phyloP scores from a whole-genome alignment of 495 filamentous ascomycete species.

The Chaetomium tenue region DNA sequence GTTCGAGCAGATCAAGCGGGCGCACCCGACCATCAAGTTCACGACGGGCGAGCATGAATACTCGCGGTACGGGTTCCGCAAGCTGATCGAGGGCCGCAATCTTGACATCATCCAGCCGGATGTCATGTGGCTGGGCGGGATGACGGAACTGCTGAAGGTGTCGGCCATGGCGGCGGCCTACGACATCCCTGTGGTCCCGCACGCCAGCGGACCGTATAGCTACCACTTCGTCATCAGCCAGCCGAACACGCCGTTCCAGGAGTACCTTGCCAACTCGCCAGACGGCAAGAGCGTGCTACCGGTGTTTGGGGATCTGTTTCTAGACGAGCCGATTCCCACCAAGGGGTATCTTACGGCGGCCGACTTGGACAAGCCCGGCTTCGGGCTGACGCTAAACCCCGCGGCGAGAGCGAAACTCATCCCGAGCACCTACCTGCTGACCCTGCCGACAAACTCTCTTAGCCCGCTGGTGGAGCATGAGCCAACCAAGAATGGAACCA shows the following conservation, averaged over 20 bases:
- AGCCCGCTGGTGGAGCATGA: conserved; percentile 37
- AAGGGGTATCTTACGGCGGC: conserved; percentile 76
- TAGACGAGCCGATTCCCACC: conserved; percentile 84
- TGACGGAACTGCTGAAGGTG: conserved; percentile 89
- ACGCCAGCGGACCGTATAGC: conserved; percentile 87
- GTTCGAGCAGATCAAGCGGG: conserved; percentile 81
- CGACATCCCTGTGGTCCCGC: conserved; percentile 90
- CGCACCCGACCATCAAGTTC: conserved; percentile 87
- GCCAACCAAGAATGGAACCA: conserved; percentile 2
- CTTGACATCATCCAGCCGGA: conserved; percentile 92
- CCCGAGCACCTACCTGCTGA: conserved; percentile 67
- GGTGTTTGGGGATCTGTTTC: conserved; percentile 86
- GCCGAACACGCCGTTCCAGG: conserved; percentile 87
- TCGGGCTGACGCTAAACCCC: conserved; percentile 83
- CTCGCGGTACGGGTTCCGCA: conserved; percentile 88
- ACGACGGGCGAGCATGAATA: conserved; percentile 95
- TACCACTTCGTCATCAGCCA: conserved; percentile 94
- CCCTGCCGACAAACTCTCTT: conserved; percentile 63
- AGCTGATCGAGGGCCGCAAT: conserved; percentile 86
- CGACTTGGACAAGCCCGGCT: conserved; percentile 83
- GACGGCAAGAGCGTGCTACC: conserved; percentile 85
- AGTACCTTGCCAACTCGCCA: conserved; percentile 88
- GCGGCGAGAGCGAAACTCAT: conserved; percentile 67
- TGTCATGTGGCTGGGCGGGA: conserved; percentile 92
- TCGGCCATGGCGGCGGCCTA: conserved; percentile 86